phyloP scores from a whole-genome alignment of 305 asterid species.

The Fraxinus albicans region DNA sequence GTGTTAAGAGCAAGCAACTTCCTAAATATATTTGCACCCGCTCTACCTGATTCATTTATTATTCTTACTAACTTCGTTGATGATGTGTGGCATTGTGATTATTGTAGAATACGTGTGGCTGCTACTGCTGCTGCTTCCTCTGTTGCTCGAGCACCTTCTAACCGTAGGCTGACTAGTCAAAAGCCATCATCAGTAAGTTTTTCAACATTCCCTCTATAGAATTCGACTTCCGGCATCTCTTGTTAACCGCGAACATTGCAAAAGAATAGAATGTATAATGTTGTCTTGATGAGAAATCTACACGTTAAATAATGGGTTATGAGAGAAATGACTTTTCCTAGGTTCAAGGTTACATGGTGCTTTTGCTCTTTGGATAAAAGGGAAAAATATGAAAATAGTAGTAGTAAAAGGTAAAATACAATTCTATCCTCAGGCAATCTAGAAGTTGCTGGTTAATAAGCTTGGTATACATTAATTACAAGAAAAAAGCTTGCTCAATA shows the following conservation, averaged over 20 bases:
- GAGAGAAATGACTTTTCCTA: background rate
- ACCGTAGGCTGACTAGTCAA: constrained; percentile 48
- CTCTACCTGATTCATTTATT: background rate
- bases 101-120: constrained; percentile 84
- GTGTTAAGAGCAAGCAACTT: constrained; percentile 32
- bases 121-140: constrained; percentile 97
- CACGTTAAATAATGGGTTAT: background rate
- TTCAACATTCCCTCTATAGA: background rate
- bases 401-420: background rate
- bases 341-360: background rate
- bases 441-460: background rate
- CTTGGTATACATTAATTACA: background rate
- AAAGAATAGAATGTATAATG: background rate
- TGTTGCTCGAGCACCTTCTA: constrained; percentile 88
- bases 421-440: background rate
- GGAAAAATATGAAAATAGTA: background rate
- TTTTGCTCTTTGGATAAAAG: background rate
- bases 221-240: background rate
- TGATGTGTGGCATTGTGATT: constrained; percentile 16
- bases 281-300: background rate
- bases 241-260: background rate
- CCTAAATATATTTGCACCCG: background rate
- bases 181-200: constrained; percentile 58
- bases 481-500: too few species aligned
- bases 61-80: background rate